Conservation (phyloP, 2,329 filamentous ascomycete species). For the Apiospora koreana region DNA sequence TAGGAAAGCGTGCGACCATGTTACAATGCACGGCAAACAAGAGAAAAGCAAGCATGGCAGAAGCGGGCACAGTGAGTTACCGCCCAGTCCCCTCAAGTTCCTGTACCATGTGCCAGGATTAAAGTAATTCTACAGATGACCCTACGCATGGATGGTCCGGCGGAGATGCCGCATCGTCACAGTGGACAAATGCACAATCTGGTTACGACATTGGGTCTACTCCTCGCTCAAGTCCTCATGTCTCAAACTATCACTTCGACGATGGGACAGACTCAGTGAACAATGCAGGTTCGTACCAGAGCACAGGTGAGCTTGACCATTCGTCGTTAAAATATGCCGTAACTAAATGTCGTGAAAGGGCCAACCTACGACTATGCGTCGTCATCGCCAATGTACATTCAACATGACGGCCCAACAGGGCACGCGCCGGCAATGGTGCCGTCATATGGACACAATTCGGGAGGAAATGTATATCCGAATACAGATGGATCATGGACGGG, state of each 20-base stretch:
- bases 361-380: background rate
- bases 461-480: background rate
- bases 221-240: background rate
- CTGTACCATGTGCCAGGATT: background rate
- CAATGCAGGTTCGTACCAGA: background rate
- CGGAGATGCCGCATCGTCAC: background rate
- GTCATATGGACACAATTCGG: background rate
- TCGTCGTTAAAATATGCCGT: no score
- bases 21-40: background rate
- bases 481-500: background rate
- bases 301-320: background rate
- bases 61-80: background rate
- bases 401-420: background rate
- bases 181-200: background rate
- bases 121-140: background rate
- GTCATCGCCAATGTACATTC: background rate
- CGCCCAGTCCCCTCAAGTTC: background rate
- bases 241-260: background rate
- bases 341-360: background rate
- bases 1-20: background rate
- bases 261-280: background rate
- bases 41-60: conserved; percentile 1
- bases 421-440: background rate
- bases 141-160: background rate
- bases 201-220: background rate